Base-by-base conservation (phyloP, 176 grass and related monocot genomes). In the Aegilops longissima region DNA sequence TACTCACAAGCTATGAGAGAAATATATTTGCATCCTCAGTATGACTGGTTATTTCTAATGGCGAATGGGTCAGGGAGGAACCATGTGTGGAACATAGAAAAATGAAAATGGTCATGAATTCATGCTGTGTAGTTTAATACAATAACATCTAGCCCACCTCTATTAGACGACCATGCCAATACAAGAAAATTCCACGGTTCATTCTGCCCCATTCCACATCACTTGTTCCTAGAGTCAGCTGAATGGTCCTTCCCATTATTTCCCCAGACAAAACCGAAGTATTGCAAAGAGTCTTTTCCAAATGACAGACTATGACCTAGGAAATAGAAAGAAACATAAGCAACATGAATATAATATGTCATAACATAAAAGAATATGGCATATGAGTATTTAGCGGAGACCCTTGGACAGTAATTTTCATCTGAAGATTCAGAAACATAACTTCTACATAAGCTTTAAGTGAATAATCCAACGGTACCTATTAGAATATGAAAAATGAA, bases 111-210 rank as follows among this genome's bases (percentile, higher is more conserved):
- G 5, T 76, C 82, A 84, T 61, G 66, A 29, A 47, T 3, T 47
- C 44, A 47, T 51, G 47, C 62, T 71, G 33, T 61, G 69, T 24
- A n/a, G 45, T 80, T 54, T 16, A 24, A 52, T 64, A 77, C 29
- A 58, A 76, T 14, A 88, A 65, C 39, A 72, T 9, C 5, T 81
- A 73, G 31, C 51, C 78, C 70, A 97, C 95, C 92, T 97, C 95
- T 38, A 97, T 94, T 30, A 97, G 79, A 58, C 89, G 86, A n/a
- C 95, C 92, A 88, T 97, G 95, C 92, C 92, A 97, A 77, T 94
- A 97, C 47, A 97, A 89, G 84, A 97, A 97, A 73, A 97, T 81
- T 68, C 95, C 95, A 61, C 88, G 85, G 54, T 97, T 97, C 76
- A 87, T 82, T 82, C 92, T 90, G 82, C 92, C 88, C 95, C 90